Conservation (phyloP, 2,329 filamentous ascomycete genomes). For the Clarireedia hainanense region DNA sequence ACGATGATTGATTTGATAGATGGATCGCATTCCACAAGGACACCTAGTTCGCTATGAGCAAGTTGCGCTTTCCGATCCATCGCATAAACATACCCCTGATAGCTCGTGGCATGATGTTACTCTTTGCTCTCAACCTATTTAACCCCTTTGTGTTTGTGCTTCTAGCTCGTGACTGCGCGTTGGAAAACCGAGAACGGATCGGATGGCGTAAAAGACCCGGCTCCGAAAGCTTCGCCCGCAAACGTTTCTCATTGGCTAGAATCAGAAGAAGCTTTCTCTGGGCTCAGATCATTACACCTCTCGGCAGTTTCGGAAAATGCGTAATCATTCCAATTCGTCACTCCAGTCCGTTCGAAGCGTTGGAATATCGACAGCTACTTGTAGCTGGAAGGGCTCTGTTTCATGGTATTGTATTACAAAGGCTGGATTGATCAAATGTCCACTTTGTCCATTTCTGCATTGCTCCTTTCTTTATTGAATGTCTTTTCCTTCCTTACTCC, state of each 20-base stretch:
- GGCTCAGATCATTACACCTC: no score
- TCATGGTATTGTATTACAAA: no score
- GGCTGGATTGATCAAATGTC: no score
- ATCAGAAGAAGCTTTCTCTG: not conserved
- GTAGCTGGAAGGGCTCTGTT: no score
- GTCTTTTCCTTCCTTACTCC: no score
- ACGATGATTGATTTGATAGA: slow-evolving; percentile 81
- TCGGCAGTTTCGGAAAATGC: slow-evolving; percentile 3
- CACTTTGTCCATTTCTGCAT: no score
- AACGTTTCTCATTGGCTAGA: not conserved
- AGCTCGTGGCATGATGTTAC: slow-evolving; percentile 43
- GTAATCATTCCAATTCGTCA: not conserved
- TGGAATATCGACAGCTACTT: not conserved
- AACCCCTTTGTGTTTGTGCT: no score
- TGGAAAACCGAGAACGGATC: no score
- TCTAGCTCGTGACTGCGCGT: not conserved
- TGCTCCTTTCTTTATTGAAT: no score
- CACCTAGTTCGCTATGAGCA: slow-evolving; percentile 37
- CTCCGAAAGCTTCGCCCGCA: not conserved
- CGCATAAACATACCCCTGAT: slow-evolving; percentile 39
- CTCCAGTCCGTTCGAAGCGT: no score
- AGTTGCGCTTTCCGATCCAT: not conserved
- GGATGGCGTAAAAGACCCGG: not conserved
- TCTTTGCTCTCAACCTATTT: not conserved
- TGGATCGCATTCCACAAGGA: slow-evolving; percentile 75